These are phyloP conservation scores for Aspergillus oerlinghausenensis DNA, from an alignment of 2,329 filamentous ascomycete species.

Conservation along the genomic window DNA sequence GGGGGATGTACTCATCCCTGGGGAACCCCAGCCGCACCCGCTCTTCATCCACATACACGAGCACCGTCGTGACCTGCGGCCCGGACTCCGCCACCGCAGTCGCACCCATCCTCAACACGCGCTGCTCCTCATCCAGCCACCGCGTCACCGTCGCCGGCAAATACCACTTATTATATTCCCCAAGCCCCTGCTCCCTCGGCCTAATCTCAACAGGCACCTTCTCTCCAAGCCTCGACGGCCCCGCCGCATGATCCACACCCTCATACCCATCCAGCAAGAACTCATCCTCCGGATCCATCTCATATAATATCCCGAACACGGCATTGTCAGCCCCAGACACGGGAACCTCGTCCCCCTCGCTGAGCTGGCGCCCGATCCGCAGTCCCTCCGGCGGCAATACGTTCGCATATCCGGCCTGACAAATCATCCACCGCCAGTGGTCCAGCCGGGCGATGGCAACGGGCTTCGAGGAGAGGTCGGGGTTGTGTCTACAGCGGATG, in stretches of 20 bases:
- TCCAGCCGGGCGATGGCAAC: conserved; percentile 37
- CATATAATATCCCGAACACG: conserved; percentile 40
- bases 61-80: conserved; percentile 18
- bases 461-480: conserved; percentile 30
- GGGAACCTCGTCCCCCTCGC: conserved; percentile 15
- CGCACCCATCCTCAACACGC: conserved; percentile 1
- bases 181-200: conserved; percentile 30
- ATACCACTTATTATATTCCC: conserved; percentile 38
- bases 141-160: conserved; percentile 23
- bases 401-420: conserved; percentile 39
- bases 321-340: conserved; percentile 21
- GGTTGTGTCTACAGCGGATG: conserved; percentile 30
- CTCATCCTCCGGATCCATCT: conserved; percentile 36
- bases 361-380: conserved; percentile 18
- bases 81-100: conserved; percentile 8
- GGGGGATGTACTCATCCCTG: conserved; percentile 36
- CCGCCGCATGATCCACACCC: conserved; percentile 26
- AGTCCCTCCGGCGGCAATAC: conserved; percentile 28
- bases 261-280: conserved; percentile 36
- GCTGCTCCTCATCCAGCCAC: conserved; percentile 27
- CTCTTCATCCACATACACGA: conserved; percentile 42
- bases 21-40: conserved; percentile 29
- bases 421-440: conserved; percentile 40
- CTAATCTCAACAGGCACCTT: conserved; percentile 15
- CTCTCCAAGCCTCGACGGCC: not conserved